Conservation (phyloP, 345 rosid species). For the Erucastrum elatum region DNA sequence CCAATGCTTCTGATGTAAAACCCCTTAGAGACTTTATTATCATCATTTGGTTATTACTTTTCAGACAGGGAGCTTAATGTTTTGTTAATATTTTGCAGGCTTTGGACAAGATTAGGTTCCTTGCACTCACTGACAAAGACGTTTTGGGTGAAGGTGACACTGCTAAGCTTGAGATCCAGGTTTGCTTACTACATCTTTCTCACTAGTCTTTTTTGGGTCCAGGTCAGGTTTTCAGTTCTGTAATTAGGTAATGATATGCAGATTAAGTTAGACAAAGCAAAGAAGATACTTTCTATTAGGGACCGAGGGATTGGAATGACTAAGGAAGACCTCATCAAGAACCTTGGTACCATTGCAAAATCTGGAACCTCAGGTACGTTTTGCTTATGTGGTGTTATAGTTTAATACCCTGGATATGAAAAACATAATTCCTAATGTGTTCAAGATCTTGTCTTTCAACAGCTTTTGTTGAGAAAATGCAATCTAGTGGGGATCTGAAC, state of each 20-base stretch:
- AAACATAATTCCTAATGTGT: background rate
- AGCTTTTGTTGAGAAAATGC: conserved; percentile 99
- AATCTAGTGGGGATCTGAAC: conserved; percentile 90
- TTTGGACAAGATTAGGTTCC: conserved; percentile 92
- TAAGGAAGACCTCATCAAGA: conserved; percentile 92
- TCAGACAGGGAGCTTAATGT: background rate
- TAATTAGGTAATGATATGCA: conserved; percentile 42
- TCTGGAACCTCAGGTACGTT: conserved; percentile 88
- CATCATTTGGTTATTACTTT: background rate
- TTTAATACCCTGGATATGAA: background rate
- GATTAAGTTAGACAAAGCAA: conserved; percentile 93
- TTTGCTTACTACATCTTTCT: background rate
- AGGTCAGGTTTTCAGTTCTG: no score
- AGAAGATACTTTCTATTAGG: conserved; percentile 76
- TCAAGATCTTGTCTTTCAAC: conserved; percentile 21
- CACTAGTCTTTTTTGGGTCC: background rate
- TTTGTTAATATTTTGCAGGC: conserved; percentile 53
- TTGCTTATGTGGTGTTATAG: background rate
- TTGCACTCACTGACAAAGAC: conserved; percentile 87
- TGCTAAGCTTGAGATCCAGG: conserved; percentile 96
- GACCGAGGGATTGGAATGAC: conserved; percentile 98
- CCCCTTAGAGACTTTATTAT: background rate
- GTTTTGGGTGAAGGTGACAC: conserved; percentile 90
- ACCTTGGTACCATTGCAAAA: conserved; percentile 96
- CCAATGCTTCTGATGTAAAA: conserved; percentile 93